Percentiles rank a stretch among this genome's conserved stretches.
Evolutionary conservation across 2,329 filamentous ascomycete species (phyloP).

Genomic region (Waltergamsia citrina): DNA sequence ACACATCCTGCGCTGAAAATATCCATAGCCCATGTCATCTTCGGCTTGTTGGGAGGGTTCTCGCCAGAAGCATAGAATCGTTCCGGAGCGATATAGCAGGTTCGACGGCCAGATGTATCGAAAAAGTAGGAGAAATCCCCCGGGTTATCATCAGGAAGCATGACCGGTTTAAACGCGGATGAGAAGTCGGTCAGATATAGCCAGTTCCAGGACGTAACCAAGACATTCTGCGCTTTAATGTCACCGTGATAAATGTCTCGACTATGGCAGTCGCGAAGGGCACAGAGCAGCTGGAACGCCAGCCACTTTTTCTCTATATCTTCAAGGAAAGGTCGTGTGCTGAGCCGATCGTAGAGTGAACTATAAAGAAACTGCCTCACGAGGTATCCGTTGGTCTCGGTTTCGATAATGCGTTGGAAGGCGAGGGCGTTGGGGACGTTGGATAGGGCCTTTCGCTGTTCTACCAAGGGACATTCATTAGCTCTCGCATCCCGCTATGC

Average conservation of each 20-base stretch:
- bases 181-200: conserved; percentile 97
- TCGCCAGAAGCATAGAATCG: conserved; percentile 70
- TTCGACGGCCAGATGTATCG: conserved; percentile 81
- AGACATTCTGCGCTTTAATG: conserved; percentile 94
- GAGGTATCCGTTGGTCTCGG: conserved; percentile 81
- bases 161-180: conserved; percentile 87
- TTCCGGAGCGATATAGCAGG: conserved; percentile 92
- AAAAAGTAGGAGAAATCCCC: conserved; percentile 98
- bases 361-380: conserved; percentile 94
- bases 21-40: conserved; percentile 89
- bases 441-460: conserved; percentile 68
- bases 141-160: conserved; percentile 91
- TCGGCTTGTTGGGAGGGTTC: conserved; percentile 47
- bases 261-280: conserved; percentile 82
- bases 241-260: conserved; percentile 91
- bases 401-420: conserved; percentile 88
- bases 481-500: not conserved
- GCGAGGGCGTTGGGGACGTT: conserved; percentile 85
- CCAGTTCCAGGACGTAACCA: conserved; percentile 99
- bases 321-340: conserved; percentile 91
- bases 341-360: conserved; percentile 93
- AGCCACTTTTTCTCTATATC: conserved; percentile 99
- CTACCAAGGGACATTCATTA: conserved; percentile 29
- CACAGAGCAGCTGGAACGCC: conserved; percentile 88
- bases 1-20: conserved; percentile 96